Conservation (phyloP, 768 basidiomycete species). For the Daedaleopsis nitida region DNA sequence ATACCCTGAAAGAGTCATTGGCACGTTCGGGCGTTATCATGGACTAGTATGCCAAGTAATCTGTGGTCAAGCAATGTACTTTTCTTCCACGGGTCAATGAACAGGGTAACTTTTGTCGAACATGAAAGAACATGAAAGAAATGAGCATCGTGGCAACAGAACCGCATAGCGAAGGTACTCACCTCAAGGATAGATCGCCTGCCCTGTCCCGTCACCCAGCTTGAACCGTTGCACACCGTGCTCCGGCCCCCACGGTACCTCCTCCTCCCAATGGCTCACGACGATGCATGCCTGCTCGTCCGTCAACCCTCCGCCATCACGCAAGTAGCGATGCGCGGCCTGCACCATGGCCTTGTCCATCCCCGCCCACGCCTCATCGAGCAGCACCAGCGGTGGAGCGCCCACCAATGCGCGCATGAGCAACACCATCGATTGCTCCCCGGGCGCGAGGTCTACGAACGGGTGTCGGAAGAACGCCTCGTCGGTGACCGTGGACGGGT, state of each 20-base stretch:
- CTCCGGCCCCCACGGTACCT: constrained; percentile 76
- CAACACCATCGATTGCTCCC: constrained; percentile 80
- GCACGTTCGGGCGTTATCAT: constrained; percentile 6
- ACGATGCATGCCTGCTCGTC: constrained; percentile 77
- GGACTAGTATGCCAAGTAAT: constrained; percentile 26
- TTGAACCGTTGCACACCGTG: constrained; percentile 50
- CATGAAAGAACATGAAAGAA: no score
- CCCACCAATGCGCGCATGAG: constrained; percentile 86
- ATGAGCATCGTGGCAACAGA: no score
- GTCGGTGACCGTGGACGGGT: constrained; percentile 13
- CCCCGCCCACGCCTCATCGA: constrained; percentile 94
- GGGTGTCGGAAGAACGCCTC: constrained; percentile 46
- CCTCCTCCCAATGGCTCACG: constrained; percentile 90
- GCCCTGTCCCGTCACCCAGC: constrained; percentile 36
- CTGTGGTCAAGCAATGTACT: no score
- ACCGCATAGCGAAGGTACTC: no score
- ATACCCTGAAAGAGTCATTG: constrained; percentile 27
- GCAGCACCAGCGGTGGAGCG: constrained; percentile 68
- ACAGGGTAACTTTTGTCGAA: no score
- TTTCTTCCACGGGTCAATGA: no score
- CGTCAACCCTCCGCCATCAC: constrained; percentile 46
- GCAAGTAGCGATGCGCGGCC: constrained; percentile 63
- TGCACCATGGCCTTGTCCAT: constrained; percentile 83
- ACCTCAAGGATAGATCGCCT: constrained; percentile 8
- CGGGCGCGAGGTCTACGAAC: constrained; percentile 69